Base-by-base conservation (phyloP, 257 asterid species). In the Capsicum baccatum region DNA sequence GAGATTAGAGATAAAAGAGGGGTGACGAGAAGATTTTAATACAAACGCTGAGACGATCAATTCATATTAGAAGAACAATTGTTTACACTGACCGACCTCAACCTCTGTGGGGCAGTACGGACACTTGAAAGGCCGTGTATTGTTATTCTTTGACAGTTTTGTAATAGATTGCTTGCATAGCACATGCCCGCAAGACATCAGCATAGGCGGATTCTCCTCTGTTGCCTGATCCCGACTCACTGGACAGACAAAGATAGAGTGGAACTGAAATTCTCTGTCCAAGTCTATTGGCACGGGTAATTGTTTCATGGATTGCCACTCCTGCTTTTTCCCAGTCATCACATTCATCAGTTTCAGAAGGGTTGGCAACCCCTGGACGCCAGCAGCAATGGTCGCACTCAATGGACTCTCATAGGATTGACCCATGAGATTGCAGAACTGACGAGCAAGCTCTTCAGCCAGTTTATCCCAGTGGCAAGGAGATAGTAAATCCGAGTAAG, bases 271-370 rank as follows among this genome's bases (percentile, higher is more conserved):
- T 81, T 92, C 97, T 13, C 88, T 68, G 69, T 88, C 98, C 88
- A 97, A 89, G 88, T 94, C 99, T 83, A 96, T 91, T 5, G 97
- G 97, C 82, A 92, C 98, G 0, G 98, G 97, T 57, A 93, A 86
- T 78, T 96, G 98, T 87, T 94, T 96, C 97, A 96, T 94, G 6
- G 93, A 16, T 79, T 92, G 98, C 98, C 98, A 96, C 84, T 97
- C 98, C 83, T 92, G 96, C 80, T 91, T 96, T 74, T 92, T 92
- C 59, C 93, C 95, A 0, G 90, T 89, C 97, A 94, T 91, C 81
- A 93, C 98, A 26, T 92, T 94, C 95, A 92, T 89, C 90, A 94
- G 89, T 87, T 97, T 94, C 87, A 94, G 88, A 70, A 94, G 95
- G 26, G 94, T 94, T 0, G 98, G 99, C 85, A 94, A 69, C 35